Conservation (phyloP, 495 filamentous ascomycete species). For the Tuber indicum region DNA sequence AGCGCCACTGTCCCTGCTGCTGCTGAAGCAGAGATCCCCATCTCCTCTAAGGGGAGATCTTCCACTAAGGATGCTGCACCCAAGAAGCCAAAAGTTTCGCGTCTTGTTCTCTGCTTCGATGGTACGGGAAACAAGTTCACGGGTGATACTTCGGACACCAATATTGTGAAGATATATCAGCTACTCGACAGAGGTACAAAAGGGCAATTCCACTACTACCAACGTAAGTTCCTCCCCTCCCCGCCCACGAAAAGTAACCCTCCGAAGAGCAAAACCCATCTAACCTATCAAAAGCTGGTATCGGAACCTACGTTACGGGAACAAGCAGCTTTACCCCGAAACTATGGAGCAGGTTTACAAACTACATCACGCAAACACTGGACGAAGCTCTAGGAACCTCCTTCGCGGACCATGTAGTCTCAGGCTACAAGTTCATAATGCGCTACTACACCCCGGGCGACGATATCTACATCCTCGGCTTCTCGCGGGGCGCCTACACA, state of each 20-base stretch:
- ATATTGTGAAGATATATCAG: constrained; percentile 47
- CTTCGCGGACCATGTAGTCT: constrained; percentile 48
- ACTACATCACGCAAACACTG: constrained; percentile 23
- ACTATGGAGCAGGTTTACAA: constrained; percentile 13
- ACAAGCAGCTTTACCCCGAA: constrained; percentile 17
- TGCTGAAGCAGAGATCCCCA: neutral
- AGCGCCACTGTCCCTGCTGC: neutral
- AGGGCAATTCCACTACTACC: constrained; percentile 44
- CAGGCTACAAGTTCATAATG: constrained; percentile 49
- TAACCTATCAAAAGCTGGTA: constrained; percentile 21
- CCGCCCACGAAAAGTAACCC: neutral
- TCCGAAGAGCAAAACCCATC: neutral
- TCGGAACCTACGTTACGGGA: constrained; percentile 29
- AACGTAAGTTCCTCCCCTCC: constrained; percentile 30
- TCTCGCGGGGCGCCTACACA: constrained; percentile 50
- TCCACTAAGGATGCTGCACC: neutral
- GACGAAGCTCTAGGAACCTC: constrained; percentile 46
- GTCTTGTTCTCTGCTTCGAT: constrained; percentile 47
- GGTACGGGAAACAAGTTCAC: constrained; percentile 48
- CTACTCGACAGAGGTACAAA: constrained; percentile 44
- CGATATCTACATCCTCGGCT: constrained; percentile 50
- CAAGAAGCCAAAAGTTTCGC: constrained; percentile 1
- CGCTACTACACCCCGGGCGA: constrained; percentile 45
- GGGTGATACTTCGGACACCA: constrained; percentile 45
- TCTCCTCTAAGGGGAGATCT: neutral